These are phyloP conservation scores for Trichoderma guizhouense DNA, from an alignment of 2,329 filamentous ascomycete genomes.

Conservation along the genomic window DNA sequence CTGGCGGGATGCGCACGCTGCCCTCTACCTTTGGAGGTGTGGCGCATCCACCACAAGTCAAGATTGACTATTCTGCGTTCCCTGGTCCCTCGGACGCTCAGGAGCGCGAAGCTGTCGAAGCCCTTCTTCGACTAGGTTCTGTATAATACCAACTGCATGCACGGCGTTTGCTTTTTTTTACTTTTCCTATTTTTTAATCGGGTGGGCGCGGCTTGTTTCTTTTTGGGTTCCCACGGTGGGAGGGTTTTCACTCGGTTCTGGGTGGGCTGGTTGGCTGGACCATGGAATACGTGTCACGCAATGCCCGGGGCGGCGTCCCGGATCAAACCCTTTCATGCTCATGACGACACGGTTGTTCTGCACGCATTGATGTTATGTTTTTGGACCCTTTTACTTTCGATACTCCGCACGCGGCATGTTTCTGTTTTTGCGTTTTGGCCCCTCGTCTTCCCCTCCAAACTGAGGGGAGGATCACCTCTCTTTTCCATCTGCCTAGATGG, in stretches of 20 bases:
- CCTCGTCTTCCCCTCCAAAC: background rate
- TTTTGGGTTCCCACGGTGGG: slow-evolving; percentile 8
- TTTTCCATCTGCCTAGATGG: background rate
- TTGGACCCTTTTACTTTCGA: slow-evolving; percentile 16
- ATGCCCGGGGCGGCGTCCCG: slow-evolving; percentile 33
- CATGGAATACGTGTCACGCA: slow-evolving; percentile 32
- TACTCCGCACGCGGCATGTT: slow-evolving; percentile 17
- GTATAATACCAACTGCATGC: slow-evolving; percentile 59
- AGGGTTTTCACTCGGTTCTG: slow-evolving; percentile 21
- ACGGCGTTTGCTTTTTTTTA: slow-evolving; percentile 45
- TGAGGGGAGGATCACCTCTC: background rate
- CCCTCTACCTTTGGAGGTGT: slow-evolving; percentile 47
- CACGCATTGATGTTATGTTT: slow-evolving; percentile 20
- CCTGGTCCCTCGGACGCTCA: slow-evolving; percentile 60
- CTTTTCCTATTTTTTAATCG: background rate
- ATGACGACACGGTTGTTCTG: slow-evolving; percentile 34
- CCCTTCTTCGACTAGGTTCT: slow-evolving; percentile 77
- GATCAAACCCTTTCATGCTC: slow-evolving; percentile 28
- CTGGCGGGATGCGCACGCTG: slow-evolving; percentile 46
- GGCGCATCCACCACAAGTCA: slow-evolving; percentile 51
- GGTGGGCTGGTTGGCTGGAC: slow-evolving; percentile 31
- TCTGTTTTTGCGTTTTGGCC: slow-evolving; percentile 13
- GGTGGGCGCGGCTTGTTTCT: slow-evolving; percentile 18
- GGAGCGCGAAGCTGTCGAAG: slow-evolving; percentile 79
- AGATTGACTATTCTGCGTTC: slow-evolving; percentile 51